Base-by-base conservation (phyloP, 2,329 filamentous ascomycete species). In the Capronia americana region DNA sequence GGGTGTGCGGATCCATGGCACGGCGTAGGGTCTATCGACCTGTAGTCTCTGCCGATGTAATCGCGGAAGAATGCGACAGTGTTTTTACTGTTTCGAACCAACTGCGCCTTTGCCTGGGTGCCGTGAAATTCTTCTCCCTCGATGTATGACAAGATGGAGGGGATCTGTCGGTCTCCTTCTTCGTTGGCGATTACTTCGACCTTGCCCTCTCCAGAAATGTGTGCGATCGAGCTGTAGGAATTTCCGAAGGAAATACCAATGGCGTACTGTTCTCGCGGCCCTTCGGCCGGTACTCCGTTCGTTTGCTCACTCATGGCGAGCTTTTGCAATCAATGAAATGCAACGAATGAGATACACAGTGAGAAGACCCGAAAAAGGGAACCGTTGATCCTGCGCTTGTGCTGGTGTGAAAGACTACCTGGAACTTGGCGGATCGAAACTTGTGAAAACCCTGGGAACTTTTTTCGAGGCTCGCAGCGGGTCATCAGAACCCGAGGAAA, bases 241-340 rank as follows among this genome's bases (percentile, higher is more conserved):
- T 98, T 99, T 82, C 95, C 95, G 85, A 98, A 97, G 73, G 93
- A 91, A 78, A 99, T 93, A 79, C 95, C 95, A 81, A 99, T 98
- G 78, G 90, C 92, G 75, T 85, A 84, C 75, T 86, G 81, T 79
- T 86, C 83, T 38, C 76, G 71, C 32, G 73, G 56, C 68, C 77
- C 74, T 76, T 79, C 76, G 78, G 78, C 74, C 11, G 48, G 34
- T 75, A 78, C 76, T 79, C 80, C 78, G 82, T 85, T 80, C 74
- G 82, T 77, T 79, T 85, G 83, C 83, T 87, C 77, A 75, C 79
- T 81, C 81, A 83, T 83, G 63, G 57, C 44, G 61, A 34, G 17
- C 26, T 24, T 12, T 34, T n/a, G 3, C 28, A n/a, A 20, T 30
- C 8, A 20, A 11, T 17, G 24, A 53, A 53, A 55, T 4, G 53